Percentiles rank a stretch among this genome's conserved stretches.
Conservation (phyloP, 1,139 yeast genomes). For the Pichia sp. region DNA sequence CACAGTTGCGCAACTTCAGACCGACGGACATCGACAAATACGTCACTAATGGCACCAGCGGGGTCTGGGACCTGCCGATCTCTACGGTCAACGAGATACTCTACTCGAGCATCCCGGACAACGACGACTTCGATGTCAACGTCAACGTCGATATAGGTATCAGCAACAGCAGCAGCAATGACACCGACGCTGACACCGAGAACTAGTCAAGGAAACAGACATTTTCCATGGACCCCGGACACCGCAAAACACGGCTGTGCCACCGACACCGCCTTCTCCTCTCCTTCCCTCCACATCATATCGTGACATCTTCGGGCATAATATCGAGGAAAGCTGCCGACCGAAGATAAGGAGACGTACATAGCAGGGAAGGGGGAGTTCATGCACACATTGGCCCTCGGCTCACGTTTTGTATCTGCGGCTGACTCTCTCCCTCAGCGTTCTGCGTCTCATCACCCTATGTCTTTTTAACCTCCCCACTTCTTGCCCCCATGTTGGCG, state of each 20-base stretch:
- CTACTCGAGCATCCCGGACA: slow-evolving; percentile 33
- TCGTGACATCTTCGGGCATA: background rate
- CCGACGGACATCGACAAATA: slow-evolving; percentile 31
- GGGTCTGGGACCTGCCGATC: slow-evolving; percentile 80
- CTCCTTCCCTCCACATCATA: background rate
- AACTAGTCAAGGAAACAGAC: background rate
- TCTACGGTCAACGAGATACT: slow-evolving; percentile 66
- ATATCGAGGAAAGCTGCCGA: too few relatives aligned
- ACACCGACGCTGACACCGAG: background rate
- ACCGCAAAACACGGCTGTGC: background rate
- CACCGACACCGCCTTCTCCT: background rate
- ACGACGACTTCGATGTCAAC: background rate
- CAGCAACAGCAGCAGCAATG: background rate
- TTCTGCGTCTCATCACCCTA: too few relatives aligned
- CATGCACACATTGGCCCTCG: too few relatives aligned
- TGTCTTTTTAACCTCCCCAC: too few relatives aligned
- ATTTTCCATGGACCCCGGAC: too few relatives aligned
- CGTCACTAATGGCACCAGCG: slow-evolving; percentile 60
- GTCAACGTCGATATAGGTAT: background rate
- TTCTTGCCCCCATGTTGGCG: too few relatives aligned
- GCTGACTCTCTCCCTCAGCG: too few relatives aligned
- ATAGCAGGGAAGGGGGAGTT: too few relatives aligned
- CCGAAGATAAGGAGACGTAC: too few relatives aligned
- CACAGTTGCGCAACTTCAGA: slow-evolving; percentile 27
- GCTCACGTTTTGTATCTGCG: too few relatives aligned